Conservation (phyloP, 2,329 filamentous ascomycete genomes). For the Colletotrichum sp. region DNA sequence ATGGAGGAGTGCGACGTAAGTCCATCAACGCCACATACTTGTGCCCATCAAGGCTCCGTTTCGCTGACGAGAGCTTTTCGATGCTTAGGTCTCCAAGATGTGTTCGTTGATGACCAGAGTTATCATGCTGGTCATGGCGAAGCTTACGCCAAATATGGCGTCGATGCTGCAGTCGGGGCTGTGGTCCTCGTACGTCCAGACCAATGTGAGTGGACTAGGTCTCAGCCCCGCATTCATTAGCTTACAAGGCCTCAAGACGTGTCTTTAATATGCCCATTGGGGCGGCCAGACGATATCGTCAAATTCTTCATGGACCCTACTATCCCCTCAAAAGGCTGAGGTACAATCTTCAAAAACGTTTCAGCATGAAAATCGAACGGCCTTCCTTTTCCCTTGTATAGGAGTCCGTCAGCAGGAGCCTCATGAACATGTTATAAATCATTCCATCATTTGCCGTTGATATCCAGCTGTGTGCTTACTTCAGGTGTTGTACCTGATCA, state of each 20-base stretch:
- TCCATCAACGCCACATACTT: neutral
- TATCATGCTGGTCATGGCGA: constrained; percentile 58
- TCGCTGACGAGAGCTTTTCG: neutral
- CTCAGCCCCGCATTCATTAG: accelerated
- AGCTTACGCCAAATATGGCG: constrained; percentile 62
- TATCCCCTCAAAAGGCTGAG: neutral
- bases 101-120: constrained; percentile 58
- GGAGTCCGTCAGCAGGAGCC: too few species aligned
- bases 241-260: neutral
- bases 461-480: too few species aligned
- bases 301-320: neutral
- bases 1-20: neutral
- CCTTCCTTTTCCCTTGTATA: too few species aligned
- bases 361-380: too few species aligned
- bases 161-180: constrained; percentile 60
- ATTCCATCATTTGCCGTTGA: too few species aligned
- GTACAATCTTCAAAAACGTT: too few species aligned
- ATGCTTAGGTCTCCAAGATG: constrained; percentile 38
- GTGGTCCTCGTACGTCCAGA: constrained; percentile 69
- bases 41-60: too few species aligned
- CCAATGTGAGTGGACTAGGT: constrained; percentile 59
- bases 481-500: too few species aligned
- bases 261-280: neutral
- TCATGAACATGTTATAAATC: too few species aligned
- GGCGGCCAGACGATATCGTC: neutral